Evolutionary conservation across 192 early-diverging fungal species (phyloP), one percentile per base, ranked within the genome.

Genomic region (Backusella tarrabulga): DNA sequence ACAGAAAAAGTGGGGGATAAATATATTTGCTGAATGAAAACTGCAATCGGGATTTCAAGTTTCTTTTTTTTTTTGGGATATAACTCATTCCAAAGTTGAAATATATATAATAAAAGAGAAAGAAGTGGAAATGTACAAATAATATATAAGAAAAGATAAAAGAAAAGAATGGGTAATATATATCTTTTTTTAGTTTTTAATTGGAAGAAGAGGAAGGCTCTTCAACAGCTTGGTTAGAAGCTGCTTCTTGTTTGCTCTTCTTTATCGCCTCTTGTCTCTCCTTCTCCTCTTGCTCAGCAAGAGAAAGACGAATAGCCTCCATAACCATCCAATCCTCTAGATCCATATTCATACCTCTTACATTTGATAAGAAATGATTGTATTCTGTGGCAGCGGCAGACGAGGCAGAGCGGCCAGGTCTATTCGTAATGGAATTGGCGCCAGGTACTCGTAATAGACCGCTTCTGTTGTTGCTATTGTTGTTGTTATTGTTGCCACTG

Each of bases 261-360:
- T 68, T 73, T 34, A 41, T 21, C 3, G 34, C 41, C 36, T 87
- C 87, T 63, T 86, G 77, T 41, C 86, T 70, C 29, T 80, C 74
- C 42, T 83, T 78, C 29, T 88, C 86, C 42, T 92, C 87, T 44
- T 88, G 82, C 72, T 91, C 93, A 67, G 86, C 81, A 50, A 96
- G 77, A 76, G 91, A 93, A 72, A 91, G 81, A 46, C 96, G 83
- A 34, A 98, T 94, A 1, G 97, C 97, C 81, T 97, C 94, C 88
- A 96, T 92, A 1, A 98, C 79, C 95, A 98, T 92, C 77, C 95
- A 82, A 74, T 98, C 97, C 73, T 98, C 96, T 32, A 98, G 73
- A 74, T 98, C 93, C 19, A 90, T 90, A 29, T 92, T 95, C 79
- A 95, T 92, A 52, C 89, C 85, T 26, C 91, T 82, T 91, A 96